Percentiles rank a stretch among this genome's conserved stretches.
These are phyloP conservation scores for Tolypocladium ovalisporum DNA, from an alignment of 2,329 filamentous ascomycete genomes.

Conservation along the genomic window DNA sequence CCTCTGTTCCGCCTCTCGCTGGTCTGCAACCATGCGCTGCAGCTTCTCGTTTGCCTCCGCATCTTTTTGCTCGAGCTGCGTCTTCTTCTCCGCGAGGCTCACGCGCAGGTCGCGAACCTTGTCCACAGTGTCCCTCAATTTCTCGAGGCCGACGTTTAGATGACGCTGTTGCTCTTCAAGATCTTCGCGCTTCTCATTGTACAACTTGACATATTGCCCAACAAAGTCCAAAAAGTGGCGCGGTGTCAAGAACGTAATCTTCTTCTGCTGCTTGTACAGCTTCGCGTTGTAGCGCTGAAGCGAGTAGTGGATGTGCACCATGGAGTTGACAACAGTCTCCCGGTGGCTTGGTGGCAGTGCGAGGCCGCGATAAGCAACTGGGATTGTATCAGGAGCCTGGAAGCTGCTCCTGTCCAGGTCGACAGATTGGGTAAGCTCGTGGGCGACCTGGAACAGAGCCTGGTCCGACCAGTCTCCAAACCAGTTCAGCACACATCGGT, in stretches of 20 bases:
- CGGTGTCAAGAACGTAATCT: conserved; percentile 85
- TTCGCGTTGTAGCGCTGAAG: conserved; percentile 82
- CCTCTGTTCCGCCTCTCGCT: conserved; percentile 85
- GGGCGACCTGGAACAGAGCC: conserved; percentile 93
- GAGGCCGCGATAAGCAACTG: conserved; percentile 82
- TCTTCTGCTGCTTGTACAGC: conserved; percentile 83
- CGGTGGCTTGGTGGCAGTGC: conserved; percentile 78
- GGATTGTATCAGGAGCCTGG: conserved; percentile 78
- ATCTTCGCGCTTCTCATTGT: conserved; percentile 97
- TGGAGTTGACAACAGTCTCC: conserved; percentile 88
- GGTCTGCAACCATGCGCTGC: conserved; percentile 92
- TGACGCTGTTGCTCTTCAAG: conserved; percentile 97
- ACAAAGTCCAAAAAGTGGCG: conserved; percentile 98
- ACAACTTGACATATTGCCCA: conserved; percentile 91
- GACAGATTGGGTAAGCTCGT: conserved; percentile 90
- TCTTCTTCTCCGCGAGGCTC: conserved; percentile 90
- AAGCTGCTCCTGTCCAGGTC: conserved; percentile 87
- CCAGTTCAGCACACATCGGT: conserved; percentile 99
- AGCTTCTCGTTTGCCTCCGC: conserved; percentile 94
- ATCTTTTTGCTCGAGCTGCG: conserved; percentile 85
- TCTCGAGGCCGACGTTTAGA: conserved; percentile 95
- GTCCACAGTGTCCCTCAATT: conserved; percentile 90
- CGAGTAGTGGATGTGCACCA: conserved; percentile 98
- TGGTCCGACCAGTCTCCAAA: conserved; percentile 99
- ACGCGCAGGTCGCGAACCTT: conserved; percentile 88